Conservation (phyloP, 441 rosid species). For the Croton setiger region DNA sequence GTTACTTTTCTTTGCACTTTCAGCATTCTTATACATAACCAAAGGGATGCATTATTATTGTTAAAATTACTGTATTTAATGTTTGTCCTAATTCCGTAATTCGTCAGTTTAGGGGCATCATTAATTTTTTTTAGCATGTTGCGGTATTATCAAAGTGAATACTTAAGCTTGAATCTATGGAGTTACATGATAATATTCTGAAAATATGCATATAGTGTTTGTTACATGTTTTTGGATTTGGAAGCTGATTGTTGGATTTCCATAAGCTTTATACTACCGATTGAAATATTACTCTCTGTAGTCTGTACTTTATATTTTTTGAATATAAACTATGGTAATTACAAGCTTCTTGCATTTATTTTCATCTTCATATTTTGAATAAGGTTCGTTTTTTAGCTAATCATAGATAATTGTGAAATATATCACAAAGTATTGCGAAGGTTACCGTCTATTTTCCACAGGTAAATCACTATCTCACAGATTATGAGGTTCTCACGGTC, state of each 20-base stretch:
- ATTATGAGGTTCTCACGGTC: too few relatives aligned
- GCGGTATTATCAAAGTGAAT: neutral
- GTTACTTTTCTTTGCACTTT: too few relatives aligned
- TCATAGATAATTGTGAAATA: too few relatives aligned
- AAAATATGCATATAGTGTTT: neutral
- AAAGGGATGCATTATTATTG: neutral
- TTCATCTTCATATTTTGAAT: neutral
- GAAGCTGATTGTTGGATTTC: neutral
- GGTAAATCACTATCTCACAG: too few relatives aligned
- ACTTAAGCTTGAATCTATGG: neutral
- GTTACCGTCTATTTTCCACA: too few relatives aligned
- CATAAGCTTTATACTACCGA: neutral
- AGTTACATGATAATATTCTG: neutral
- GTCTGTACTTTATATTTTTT: neutral
- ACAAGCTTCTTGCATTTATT: neutral
- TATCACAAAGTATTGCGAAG: too few relatives aligned
- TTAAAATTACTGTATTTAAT: neutral
- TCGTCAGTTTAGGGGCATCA: neutral
- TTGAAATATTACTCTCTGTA: neutral
- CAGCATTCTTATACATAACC: too few relatives aligned
- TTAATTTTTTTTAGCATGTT: neutral
- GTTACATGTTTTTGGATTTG: constrained; percentile 4
- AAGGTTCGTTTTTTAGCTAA: too few relatives aligned
- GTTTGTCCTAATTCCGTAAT: neutral
- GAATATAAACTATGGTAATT: neutral